Percentiles rank a stretch among this genome's conserved stretches.
phyloP scores from a whole-genome alignment of 2,329 filamentous ascomycete species.

The Colletotrichum lupini region DNA sequence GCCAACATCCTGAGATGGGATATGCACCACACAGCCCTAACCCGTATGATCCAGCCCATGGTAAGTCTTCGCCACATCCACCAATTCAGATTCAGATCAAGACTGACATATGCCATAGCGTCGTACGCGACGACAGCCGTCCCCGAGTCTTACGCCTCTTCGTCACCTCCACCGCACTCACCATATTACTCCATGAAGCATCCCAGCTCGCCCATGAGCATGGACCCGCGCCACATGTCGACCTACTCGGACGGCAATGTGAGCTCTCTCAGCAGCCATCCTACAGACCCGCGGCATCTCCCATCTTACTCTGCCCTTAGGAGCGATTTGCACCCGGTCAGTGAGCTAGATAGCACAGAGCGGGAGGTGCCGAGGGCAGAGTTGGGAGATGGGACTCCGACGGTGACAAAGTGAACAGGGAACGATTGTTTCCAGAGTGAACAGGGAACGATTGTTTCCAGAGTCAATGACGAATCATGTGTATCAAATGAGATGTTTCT shows the following conservation, averaged over 20 bases:
- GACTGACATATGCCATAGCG: neutral
- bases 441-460: too few species aligned
- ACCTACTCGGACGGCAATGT: slow-evolving; percentile 21
- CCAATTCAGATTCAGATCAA: neutral
- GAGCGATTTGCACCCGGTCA: slow-evolving; percentile 18
- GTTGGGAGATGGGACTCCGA: slow-evolving; percentile 11
- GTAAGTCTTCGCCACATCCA: neutral
- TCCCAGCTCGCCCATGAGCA: neutral
- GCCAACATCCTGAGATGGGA: slow-evolving; percentile 27
- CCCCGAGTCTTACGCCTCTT: neutral
- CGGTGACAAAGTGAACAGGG: neutral
- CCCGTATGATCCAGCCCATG: slow-evolving; percentile 7
- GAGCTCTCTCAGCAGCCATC: slow-evolving; percentile 13
- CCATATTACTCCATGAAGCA: slow-evolving; percentile 24
- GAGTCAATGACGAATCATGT: neutral
- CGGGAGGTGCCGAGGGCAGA: slow-evolving; percentile 7
- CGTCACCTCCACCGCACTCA: slow-evolving; percentile 22
- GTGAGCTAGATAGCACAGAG: slow-evolving; percentile 19
- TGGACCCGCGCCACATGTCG: slow-evolving; percentile 16
- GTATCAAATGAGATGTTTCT: neutral
- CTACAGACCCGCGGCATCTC: neutral
- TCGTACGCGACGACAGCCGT: slow-evolving; percentile 21
- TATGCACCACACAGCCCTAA: slow-evolving; percentile 24
- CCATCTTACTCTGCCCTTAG: neutral
- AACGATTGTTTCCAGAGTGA: neutral